Evolutionary conservation across 257 asterid species (phyloP), one percentile per base, ranked within the genome.

Genomic region (Nyctanthes arbortristis): DNA sequence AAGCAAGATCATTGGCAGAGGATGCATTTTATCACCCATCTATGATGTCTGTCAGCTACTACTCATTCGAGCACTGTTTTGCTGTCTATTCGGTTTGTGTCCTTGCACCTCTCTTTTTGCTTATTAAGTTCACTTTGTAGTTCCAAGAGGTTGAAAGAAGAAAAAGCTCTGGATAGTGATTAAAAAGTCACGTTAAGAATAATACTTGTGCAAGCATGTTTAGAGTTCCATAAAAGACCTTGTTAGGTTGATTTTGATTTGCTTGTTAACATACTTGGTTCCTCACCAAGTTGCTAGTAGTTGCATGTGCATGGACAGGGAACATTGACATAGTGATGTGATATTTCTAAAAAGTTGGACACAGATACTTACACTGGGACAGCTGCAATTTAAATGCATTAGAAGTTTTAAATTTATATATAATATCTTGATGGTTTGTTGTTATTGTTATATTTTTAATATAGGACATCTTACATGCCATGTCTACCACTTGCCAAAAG

Each of bases 11-110:
- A 54, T 89, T 89, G 32, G 96, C 96, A 4, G 97, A 91, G 82
- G 97, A 93, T 85, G 97, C 97, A 35, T 93, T 93, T 80, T 91
- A 85, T 73, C 97, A 91, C 82, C 99, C 97, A 8, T 89, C 99
- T 32, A 91, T 93, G 93, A 91, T 91, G 99, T 93, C 97, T 18
- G 96, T 91, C 81, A 91, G 99, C 97, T 93, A 93, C 84, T 93
- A 80, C 84, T 93, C 99, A 9, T 87, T 85, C 35, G 99, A 89
- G 87, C 99, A 93, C 85, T 91, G 94, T 76, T 93, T 93, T 49
- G 96, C 96, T 70, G 96, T 93, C 71, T 93, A 93, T 67, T 91
- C 97, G 93, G 96, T 93, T 77, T 5, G 93, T 80, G 73, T 56
- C 70, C 43, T 18, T 10, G 29, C 82, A 22, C 75, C 61, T 47